Evolutionary conservation across 2,329 filamentous ascomycete genomes (phyloP), one percentile per base, ranked within the genome.

Genomic region (Clarireedia homoeocarpa): DNA sequence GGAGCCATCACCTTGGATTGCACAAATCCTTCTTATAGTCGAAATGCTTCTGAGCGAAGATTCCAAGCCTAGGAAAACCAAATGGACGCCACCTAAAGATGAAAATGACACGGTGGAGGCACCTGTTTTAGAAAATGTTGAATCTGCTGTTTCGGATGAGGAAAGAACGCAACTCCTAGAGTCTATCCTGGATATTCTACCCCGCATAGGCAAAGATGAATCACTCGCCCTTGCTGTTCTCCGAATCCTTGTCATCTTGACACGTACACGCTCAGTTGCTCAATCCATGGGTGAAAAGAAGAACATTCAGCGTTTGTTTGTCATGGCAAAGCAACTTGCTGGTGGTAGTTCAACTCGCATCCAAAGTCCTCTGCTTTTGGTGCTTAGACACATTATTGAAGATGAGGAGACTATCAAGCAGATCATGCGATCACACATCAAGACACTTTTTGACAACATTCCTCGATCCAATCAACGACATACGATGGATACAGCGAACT

Each of bases 251-350:
- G 89, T 95, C 30, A 91, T 96, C 59, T 76, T 99, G 30, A 96
- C 94, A 1, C 83, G 95, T 23, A 82, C 83, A 58, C 85, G 90
- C 51, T 76, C 82, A 14, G 78, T 95, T 59, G 91, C 94, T 2
- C 80, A 83, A 61, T 76, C 80, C 46, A 79, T 97, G 48, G 89
- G 89, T 5, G 88, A 96, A 69, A 96, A 91, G 74, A 88, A 85
- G 68, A 95, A 95, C 64, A 77, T 99, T 49, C 89, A 94, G 67
- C 82, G 90, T 27, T 76, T 99, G 23, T 97, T 99, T 71, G 82
- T 96, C 51, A 96, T 97, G 89, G 84, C 92, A 56, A 95, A 95
- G 70, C 92, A 97, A 70, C 81, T 97, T 58, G 85, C 89, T 20
- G 88, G 88, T 26, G 80, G 84, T 30, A 87, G 88, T 6, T 88